Evolutionary conservation across 1,284 basidiomycete genomes (phyloP).

Genomic region (Coniophora puteana): DNA sequence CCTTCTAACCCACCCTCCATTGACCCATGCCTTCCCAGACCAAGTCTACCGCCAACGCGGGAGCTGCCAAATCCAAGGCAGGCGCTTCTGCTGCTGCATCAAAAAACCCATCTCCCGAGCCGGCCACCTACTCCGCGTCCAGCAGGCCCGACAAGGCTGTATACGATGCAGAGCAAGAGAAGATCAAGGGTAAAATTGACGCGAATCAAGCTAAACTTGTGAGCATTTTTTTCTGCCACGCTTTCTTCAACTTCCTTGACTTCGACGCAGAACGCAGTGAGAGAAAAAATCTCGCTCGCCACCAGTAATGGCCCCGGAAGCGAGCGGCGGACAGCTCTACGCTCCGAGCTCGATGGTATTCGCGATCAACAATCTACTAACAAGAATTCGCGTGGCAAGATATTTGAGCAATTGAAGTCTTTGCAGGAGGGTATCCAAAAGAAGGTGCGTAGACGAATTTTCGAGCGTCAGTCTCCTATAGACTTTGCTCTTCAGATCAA

Average conservation of each 20-base stretch:
- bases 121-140: conserved; percentile 29
- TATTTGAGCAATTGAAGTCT: conserved; percentile 80
- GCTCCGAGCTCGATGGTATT: conserved; percentile 80
- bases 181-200: conserved; percentile 81
- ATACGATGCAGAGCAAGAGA: conserved; percentile 83
- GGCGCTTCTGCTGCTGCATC: conserved; percentile 40
- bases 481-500: conserved; percentile 58
- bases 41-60: conserved; percentile 43
- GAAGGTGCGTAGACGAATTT: conserved; percentile 55
- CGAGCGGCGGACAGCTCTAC: conserved; percentile 73
- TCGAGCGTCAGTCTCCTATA: background rate
- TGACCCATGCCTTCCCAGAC: conserved; percentile 42
- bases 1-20: conserved; percentile 21
- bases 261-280: conserved; percentile 61
- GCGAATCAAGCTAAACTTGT: conserved; percentile 77
- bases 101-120: conserved; percentile 37
- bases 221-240: conserved; percentile 29
- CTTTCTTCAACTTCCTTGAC: conserved; percentile 5
- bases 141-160: conserved; percentile 79
- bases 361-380: conserved; percentile 78
- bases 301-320: conserved; percentile 59
- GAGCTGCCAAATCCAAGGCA: conserved; percentile 39
- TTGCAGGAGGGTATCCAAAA: conserved; percentile 81
- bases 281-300: conserved; percentile 72
- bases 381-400: conserved; percentile 76